A percentile compares a stretch with the other conserved stretches of the same genome.
These are phyloP conservation scores for Solanum pennellii DNA, from an alignment of 257 asterid genomes.

Conservation along the genomic window DNA sequence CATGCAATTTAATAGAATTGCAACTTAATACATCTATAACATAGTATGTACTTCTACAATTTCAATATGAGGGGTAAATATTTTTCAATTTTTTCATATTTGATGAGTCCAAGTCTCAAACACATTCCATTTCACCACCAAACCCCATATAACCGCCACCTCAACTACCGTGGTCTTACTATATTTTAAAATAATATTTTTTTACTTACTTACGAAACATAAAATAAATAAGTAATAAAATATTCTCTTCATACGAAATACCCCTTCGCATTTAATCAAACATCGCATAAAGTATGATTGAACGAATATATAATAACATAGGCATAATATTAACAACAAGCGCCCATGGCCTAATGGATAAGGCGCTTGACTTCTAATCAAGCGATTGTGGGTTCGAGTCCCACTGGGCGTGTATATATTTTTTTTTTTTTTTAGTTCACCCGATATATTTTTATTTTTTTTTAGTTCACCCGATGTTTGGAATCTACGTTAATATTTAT, in stretches of 20 bases:
- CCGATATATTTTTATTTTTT: too few relatives aligned
- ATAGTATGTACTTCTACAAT: neutral
- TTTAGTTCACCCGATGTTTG: too few relatives aligned
- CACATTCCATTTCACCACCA: neutral
- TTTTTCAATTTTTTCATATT: neutral
- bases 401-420: neutral
- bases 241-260: neutral
- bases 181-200: too few relatives aligned
- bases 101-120: neutral
- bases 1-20: neutral
- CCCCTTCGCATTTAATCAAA: neutral
- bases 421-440: too few relatives aligned
- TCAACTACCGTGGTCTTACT: neutral
- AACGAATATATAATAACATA: too few relatives aligned
- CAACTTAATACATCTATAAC: neutral
- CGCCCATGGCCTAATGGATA: slow-evolving; percentile 1
- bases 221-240: neutral
- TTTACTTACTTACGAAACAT: neutral
- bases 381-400: slow-evolving; percentile 2
- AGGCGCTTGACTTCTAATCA: neutral
- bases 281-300: neutral
- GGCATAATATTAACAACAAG: fast-evolving
- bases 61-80: neutral
- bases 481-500: neutral
- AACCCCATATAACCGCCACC: neutral